phyloP scores from a whole-genome alignment of 352 stramenopile species.

The Globisporangium canariense region DNA sequence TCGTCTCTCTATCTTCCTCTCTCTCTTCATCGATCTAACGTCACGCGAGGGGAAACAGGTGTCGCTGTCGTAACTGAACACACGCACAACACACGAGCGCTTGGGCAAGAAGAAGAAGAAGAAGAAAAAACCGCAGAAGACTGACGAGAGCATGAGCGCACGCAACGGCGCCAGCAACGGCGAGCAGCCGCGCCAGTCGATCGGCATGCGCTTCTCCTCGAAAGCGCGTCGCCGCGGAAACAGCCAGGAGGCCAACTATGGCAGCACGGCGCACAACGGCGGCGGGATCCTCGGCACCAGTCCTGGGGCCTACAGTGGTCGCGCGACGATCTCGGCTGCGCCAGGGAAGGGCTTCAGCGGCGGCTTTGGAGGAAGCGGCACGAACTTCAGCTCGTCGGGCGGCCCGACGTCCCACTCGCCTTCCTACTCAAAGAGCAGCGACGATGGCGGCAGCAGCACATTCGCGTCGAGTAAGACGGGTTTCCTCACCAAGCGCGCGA shows the following conservation, averaged over 20 bases:
- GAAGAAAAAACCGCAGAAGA: not conserved
- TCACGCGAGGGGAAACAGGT: not conserved
- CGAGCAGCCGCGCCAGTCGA: conserved; percentile 26
- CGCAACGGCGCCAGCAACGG: conserved; percentile 25
- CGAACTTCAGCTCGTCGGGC: conserved; percentile 18
- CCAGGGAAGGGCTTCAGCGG: conserved; percentile 37
- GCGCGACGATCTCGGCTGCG: conserved; percentile 50
- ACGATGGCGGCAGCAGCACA: conserved; percentile 30
- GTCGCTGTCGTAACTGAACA: not conserved
- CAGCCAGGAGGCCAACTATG: conserved; percentile 51
- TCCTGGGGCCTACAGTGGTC: conserved; percentile 32
- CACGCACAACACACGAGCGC: not conserved
- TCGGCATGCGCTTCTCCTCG: conserved; percentile 71
- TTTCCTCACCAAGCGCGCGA: conserved; percentile 82
- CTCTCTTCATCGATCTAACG: not conserved
- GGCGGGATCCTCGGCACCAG: conserved; percentile 33
- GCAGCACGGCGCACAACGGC: conserved; percentile 25
- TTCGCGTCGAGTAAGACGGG: conserved; percentile 84
- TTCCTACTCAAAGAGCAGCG: conserved; percentile 15
- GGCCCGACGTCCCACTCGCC: conserved; percentile 13
- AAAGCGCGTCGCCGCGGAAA: conserved; percentile 57
- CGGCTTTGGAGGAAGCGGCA: conserved; percentile 19
- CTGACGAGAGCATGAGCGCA: conserved; percentile 7
- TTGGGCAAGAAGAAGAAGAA: not conserved
- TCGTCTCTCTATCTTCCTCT: not conserved